These are phyloP conservation scores for Solanum chiquidenum DNA, from an alignment of 257 asterid species.

Conservation along the genomic window DNA sequence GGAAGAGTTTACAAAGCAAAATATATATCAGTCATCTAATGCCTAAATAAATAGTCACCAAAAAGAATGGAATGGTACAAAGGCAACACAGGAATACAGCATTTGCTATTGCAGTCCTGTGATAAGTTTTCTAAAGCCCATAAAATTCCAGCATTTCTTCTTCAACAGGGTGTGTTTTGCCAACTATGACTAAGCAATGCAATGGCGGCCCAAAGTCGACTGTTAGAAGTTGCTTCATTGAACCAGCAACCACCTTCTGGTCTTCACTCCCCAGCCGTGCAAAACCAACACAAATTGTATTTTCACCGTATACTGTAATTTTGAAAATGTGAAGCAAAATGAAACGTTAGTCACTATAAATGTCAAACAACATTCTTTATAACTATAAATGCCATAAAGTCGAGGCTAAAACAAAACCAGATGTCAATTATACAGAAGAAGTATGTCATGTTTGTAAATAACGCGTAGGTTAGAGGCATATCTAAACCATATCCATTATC, in stretches of 20 bases:
- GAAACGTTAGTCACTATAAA: not conserved
- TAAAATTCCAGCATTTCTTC: conserved; percentile 80
- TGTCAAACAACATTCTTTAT: not conserved
- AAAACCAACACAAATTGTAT: conserved; percentile 72
- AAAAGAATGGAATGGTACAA: not conserved
- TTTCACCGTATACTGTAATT: conserved; percentile 57
- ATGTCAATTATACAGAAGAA: not conserved
- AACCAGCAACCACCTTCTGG: conserved; percentile 59
- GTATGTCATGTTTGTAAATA: not conserved
- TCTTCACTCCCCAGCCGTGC: conserved; percentile 91
- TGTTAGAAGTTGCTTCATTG: conserved; percentile 60
- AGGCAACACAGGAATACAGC: not conserved
- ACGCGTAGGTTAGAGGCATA: not conserved
- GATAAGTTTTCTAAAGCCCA: conserved; percentile 2
- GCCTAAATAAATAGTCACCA: not conserved
- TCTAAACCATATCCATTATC: not conserved
- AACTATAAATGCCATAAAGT: too few species aligned
- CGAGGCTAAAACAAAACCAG: not conserved
- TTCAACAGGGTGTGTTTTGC: conserved; percentile 81
- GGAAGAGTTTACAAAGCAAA: not conserved
- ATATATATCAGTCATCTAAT: not conserved
- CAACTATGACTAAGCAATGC: conserved; percentile 82
- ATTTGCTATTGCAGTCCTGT: not conserved
- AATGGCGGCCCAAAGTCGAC: conserved; percentile 70
- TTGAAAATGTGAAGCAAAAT: not conserved